A percentile compares a stretch with the other conserved stretches of the same genome.
Conservation (phyloP, 495 filamentous ascomycete species). For the Aspergillus saccharolyticus region DNA sequence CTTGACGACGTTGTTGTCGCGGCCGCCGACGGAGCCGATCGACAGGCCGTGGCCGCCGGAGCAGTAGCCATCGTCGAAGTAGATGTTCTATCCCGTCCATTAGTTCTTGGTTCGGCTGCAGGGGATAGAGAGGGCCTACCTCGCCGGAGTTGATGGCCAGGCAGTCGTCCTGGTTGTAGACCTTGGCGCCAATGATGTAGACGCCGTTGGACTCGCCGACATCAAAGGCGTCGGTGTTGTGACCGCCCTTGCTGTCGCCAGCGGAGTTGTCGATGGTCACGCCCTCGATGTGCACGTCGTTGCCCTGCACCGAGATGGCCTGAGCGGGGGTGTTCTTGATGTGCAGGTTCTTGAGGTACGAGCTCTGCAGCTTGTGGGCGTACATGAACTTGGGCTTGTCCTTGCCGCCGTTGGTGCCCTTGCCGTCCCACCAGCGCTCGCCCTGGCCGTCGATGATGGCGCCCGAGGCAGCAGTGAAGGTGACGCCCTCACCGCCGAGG, state of each 20-base stretch:
- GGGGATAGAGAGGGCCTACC: constrained; percentile 2
- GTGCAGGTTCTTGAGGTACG: constrained; percentile 39
- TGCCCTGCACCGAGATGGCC: constrained; percentile 50
- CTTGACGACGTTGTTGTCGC: constrained; percentile 53
- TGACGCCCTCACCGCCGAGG: constrained; percentile 44
- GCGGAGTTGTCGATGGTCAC: constrained; percentile 58
- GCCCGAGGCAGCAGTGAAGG: constrained; percentile 37
- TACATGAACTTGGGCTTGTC: constrained; percentile 50
- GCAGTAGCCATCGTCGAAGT: constrained; percentile 48
- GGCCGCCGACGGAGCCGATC: constrained; percentile 62
- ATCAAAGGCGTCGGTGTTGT: constrained; percentile 68
- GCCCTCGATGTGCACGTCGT: constrained; percentile 44
- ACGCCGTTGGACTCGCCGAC: constrained; percentile 48
- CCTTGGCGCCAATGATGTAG: constrained; percentile 48
- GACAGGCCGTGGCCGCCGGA: constrained; percentile 60
- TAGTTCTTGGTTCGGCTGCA: neutral
- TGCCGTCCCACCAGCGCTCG: constrained; percentile 41
- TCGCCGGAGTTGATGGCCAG: constrained; percentile 59
- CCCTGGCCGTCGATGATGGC: constrained; percentile 41
- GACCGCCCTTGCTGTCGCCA: constrained; percentile 45
- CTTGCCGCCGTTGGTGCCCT: constrained; percentile 45
- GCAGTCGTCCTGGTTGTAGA: constrained; percentile 65
- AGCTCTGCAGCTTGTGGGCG: constrained; percentile 35
- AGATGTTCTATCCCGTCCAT: constrained; percentile 44
- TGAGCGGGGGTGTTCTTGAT: constrained; percentile 61